phyloP scores from a whole-genome alignment of 2,329 filamentous ascomycete genomes.

The Fusarium sp. region DNA sequence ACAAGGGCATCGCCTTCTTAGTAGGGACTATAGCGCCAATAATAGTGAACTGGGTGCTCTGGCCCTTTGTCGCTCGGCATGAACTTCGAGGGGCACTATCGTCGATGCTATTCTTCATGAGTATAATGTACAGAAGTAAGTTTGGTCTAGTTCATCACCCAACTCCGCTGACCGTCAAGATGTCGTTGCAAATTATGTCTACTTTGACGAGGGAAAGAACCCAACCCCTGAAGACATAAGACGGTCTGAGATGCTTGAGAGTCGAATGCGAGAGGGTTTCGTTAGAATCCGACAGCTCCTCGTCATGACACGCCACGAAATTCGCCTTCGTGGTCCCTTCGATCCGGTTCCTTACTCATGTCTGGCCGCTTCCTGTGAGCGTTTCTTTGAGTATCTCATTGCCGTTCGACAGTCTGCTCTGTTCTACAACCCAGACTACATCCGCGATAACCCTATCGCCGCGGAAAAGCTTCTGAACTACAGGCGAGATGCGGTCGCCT shows the following conservation, averaged over 20 bases:
- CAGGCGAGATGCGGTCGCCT: constrained; percentile 68
- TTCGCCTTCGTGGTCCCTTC: constrained; percentile 68
- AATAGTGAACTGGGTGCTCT: constrained; percentile 69
- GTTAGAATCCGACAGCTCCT: constrained; percentile 68
- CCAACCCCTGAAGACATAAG: constrained; percentile 64
- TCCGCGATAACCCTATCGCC: constrained; percentile 62
- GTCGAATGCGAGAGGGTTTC: constrained; percentile 69
- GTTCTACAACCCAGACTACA: constrained; percentile 66
- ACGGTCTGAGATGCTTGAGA: constrained; percentile 68
- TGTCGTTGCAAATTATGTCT: constrained; percentile 68
- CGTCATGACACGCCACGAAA: constrained; percentile 68
- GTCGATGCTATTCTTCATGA: constrained; percentile 68
- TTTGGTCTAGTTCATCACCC: background rate
- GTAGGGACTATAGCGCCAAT: constrained; percentile 66
- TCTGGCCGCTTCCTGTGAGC: constrained; percentile 66
- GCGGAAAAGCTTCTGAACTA: constrained; percentile 62
- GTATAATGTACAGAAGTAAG: constrained; percentile 66
- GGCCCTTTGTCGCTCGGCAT: constrained; percentile 71
- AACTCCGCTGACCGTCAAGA: constrained; percentile 45
- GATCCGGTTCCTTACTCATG: constrained; percentile 67
- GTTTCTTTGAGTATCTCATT: constrained; percentile 70
- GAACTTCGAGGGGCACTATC: constrained; percentile 67
- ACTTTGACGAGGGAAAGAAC: constrained; percentile 66
- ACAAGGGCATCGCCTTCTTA: constrained; percentile 63
- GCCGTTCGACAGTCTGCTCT: constrained; percentile 68